phyloP scores from a whole-genome alignment of 768 basidiomycete species.

The Lentinula boryana region DNA sequence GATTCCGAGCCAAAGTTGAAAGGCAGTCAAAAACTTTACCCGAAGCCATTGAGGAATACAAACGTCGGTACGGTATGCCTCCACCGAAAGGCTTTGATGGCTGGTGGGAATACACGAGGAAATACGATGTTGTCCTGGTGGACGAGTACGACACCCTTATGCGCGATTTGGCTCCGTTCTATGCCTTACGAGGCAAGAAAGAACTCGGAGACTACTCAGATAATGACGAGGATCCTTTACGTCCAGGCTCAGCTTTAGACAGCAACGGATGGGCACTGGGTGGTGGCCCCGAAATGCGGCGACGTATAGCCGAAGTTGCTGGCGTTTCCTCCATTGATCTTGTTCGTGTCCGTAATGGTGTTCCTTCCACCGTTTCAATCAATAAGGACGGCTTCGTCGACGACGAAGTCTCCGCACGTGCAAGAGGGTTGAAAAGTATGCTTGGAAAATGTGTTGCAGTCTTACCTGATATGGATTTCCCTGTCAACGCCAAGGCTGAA shows the following conservation, averaged over 20 bases:
- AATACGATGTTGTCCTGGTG: constrained; percentile 68
- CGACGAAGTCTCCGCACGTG: constrained; percentile 69
- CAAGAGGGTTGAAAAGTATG: constrained; percentile 73
- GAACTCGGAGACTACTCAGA: constrained; percentile 44
- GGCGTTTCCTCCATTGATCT: constrained; percentile 76
- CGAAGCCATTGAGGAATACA: constrained; percentile 81
- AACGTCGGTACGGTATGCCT: constrained; percentile 61
- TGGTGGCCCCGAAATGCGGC: constrained; percentile 2
- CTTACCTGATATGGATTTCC: constrained; percentile 93
- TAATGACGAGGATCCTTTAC: not conserved
- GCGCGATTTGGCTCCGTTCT: constrained; percentile 81
- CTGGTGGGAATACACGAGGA: constrained; percentile 81
- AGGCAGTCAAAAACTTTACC: constrained; percentile 76
- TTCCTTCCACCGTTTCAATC: constrained; percentile 51
- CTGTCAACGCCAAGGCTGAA: constrained; percentile 91
- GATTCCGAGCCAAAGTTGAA: constrained; percentile 58
- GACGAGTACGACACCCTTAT: constrained; percentile 88
- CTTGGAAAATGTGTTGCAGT: constrained; percentile 35
- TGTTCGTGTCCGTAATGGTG: constrained; percentile 70
- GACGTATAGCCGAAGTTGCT: constrained; percentile 4
- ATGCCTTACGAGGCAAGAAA: constrained; percentile 63
- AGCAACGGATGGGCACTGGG: not conserved
- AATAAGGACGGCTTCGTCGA: constrained; percentile 50
- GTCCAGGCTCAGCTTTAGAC: not conserved
- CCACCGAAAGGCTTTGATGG: constrained; percentile 90